A percentile compares a stretch with the other conserved stretches of the same genome.
Conservation (phyloP, 2,329 filamentous ascomycete species). For the Colletotrichum sp. region DNA sequence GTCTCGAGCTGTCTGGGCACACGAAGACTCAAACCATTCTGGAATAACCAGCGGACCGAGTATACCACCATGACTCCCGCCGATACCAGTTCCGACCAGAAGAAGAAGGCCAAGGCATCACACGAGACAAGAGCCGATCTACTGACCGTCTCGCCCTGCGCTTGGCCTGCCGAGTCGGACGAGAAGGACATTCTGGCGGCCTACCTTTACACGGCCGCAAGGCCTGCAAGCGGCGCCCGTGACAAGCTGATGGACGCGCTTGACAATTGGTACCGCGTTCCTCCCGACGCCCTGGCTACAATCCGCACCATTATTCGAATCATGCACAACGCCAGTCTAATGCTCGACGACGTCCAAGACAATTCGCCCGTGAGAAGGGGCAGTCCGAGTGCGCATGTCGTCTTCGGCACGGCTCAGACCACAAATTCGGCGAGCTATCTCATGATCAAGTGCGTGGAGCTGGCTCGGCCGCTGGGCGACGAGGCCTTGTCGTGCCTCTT, state of each 20-base stretch:
- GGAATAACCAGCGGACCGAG: background rate
- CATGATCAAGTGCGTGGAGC: constrained; percentile 22
- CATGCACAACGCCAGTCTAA: constrained; percentile 1
- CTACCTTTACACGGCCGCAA: background rate
- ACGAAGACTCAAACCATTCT: background rate
- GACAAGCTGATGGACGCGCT: constrained; percentile 4
- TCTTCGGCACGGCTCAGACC: constrained; percentile 39
- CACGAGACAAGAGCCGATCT: background rate
- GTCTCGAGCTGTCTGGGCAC: background rate
- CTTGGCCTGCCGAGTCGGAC: background rate
- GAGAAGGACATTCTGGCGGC: constrained; percentile 5
- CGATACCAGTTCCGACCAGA: background rate
- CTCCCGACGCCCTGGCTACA: background rate
- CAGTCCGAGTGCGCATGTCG: constrained; percentile 34
- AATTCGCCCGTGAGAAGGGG: constrained; percentile 35
- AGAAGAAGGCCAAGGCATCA: background rate
- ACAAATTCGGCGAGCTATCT: constrained; percentile 39
- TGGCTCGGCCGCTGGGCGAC: constrained; percentile 22
- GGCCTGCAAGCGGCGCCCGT: background rate
- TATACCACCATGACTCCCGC: background rate
- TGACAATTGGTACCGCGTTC: background rate
- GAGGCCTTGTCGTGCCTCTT: constrained; percentile 21
- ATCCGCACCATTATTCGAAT: background rate
- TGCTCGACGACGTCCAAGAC: constrained; percentile 44
- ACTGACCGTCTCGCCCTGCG: background rate